Conservation (phyloP, 352 stramenopile genomes). For the Elongisporangium undulatum region DNA sequence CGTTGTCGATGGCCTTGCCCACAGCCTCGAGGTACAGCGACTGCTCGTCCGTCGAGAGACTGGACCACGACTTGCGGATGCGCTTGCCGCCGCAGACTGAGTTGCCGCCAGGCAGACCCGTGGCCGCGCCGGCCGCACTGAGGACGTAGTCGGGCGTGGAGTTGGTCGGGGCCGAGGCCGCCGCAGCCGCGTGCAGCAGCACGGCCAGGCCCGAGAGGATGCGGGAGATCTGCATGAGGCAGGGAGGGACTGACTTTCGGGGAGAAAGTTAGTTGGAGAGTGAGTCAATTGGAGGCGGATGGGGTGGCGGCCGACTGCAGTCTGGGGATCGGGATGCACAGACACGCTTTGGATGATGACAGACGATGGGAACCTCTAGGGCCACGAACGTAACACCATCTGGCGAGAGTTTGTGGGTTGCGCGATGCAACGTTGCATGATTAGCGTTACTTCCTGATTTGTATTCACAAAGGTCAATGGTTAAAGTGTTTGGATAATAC, state of each 20-base stretch:
- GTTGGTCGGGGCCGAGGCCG: conserved; percentile 7
- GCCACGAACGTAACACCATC: background rate
- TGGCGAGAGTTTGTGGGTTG: background rate
- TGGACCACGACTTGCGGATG: conserved; percentile 53
- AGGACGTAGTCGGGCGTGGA: conserved; percentile 20
- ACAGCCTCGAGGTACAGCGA: conserved; percentile 56
- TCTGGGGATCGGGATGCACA: background rate
- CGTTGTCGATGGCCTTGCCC: conserved; percentile 28
- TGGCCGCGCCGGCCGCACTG: conserved; percentile 33
- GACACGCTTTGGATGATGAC: background rate
- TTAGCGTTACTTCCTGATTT: background rate
- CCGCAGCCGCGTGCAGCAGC: conserved; percentile 2
- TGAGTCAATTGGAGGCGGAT: background rate
- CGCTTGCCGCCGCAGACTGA: conserved; percentile 27
- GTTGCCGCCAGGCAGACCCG: conserved; percentile 52
- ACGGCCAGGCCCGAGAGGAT: conserved; percentile 2
- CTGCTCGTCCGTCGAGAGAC: conserved; percentile 35
- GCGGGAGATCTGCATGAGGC: background rate
- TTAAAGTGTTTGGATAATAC: background rate
- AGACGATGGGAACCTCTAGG: background rate
- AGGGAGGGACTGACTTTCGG: background rate
- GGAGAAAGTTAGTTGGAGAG: background rate
- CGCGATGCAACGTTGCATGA: background rate
- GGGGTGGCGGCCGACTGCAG: too few species aligned
- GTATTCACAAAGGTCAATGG: background rate